phyloP scores from a whole-genome alignment of 371 early-diverging fungal species.

The Mucor velutinosus region DNA sequence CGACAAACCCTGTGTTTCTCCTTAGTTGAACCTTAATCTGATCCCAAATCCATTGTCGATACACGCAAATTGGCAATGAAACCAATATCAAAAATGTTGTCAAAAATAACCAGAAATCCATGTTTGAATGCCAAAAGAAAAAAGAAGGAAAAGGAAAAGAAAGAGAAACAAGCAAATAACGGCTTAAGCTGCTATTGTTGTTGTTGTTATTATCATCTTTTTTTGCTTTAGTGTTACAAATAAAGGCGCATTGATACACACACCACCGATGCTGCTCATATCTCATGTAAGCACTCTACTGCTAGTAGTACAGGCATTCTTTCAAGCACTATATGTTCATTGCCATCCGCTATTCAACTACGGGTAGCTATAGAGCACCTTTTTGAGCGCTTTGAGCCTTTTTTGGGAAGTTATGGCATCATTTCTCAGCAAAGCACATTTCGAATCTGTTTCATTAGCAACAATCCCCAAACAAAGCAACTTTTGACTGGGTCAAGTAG shows the following conservation, averaged over 20 bases:
- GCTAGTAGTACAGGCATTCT: too few relatives aligned
- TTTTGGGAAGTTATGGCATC: too few relatives aligned
- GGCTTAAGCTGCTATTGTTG: not conserved
- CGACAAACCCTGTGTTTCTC: not conserved
- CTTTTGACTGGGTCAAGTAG: too few relatives aligned
- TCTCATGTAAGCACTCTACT: too few relatives aligned
- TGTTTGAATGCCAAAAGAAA: not conserved
- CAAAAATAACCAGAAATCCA: not conserved
- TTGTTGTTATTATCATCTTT: not conserved
- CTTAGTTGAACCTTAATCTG: not conserved
- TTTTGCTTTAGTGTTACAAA: not conserved
- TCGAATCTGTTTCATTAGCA: too few relatives aligned
- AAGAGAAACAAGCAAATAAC: not conserved
- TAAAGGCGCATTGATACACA: not conserved
- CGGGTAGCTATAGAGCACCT: too few relatives aligned
- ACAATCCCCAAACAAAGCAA: too few relatives aligned
- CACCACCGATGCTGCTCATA: not conserved
- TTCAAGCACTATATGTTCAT: too few relatives aligned
- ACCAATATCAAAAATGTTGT: not conserved
- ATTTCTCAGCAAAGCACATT: too few relatives aligned
- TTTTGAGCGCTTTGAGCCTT: too few relatives aligned
- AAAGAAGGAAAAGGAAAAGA: not conserved
- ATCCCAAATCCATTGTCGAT: not conserved
- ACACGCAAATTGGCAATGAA: not conserved
- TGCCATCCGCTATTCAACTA: too few relatives aligned